A percentile compares a stretch with the other conserved stretches of the same genome.
Conservation (phyloP, 2,329 filamentous ascomycete species). For the Monilinia aucupariae region DNA sequence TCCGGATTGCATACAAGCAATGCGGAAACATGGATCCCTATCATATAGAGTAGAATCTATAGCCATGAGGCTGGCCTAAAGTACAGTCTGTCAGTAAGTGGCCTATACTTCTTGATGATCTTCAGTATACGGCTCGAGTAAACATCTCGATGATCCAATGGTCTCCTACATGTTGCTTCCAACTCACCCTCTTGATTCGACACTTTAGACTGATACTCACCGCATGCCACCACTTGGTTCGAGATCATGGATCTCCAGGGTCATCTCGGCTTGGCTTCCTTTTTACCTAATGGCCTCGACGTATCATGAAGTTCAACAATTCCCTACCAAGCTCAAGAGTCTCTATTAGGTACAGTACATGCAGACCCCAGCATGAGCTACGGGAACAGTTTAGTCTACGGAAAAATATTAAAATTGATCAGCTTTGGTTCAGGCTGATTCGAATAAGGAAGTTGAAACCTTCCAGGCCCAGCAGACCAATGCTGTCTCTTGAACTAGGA, state of each 20-base stretch:
- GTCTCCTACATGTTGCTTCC: not conserved
- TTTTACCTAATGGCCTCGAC: constrained; percentile 12
- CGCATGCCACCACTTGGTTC: constrained; percentile 6
- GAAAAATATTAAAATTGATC: constrained; percentile 5
- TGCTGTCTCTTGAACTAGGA: not conserved
- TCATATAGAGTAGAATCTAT: not conserved
- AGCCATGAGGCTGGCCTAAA: not conserved
- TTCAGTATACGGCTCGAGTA: not conserved
- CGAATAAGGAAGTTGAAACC: constrained; percentile 13
- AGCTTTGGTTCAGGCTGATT: constrained; percentile 7
- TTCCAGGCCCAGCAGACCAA: constrained; percentile 9
- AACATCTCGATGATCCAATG: not conserved
- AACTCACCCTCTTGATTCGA: not conserved
- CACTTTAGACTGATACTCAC: not conserved
- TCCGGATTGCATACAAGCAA: not conserved
- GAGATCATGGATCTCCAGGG: not conserved
- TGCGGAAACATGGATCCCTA: not conserved
- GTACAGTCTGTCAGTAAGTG: no score
- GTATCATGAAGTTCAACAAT: constrained; percentile 8
- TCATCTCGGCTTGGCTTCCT: not conserved
- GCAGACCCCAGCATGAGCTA: constrained; percentile 5
- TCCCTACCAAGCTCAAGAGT: not conserved
- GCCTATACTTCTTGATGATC: not conserved
- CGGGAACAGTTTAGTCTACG: constrained; percentile 1
- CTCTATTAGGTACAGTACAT: constrained; percentile 6